Percentiles rank a stretch among this genome's conserved stretches.
Evolutionary conservation across 169 alveolate species (phyloP).

Genomic region (Cryptosporidium andersoni): DNA sequence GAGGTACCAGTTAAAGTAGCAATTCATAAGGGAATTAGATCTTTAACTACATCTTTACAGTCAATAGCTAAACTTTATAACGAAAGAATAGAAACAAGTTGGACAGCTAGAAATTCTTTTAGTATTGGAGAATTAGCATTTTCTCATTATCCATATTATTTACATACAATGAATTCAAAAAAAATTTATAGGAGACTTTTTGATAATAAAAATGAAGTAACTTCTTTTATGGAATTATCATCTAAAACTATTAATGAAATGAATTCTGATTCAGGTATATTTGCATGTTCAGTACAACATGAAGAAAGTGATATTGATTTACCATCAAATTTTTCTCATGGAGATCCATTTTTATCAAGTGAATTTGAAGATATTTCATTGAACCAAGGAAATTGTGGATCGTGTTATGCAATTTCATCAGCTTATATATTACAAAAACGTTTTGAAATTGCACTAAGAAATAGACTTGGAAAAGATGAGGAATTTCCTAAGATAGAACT

Average conservation of each 20-base stretch:
- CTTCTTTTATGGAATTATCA: slow-evolving; percentile 43
- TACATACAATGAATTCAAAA: slow-evolving; percentile 13
- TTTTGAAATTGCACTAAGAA: slow-evolving; percentile 80
- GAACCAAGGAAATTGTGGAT: slow-evolving; percentile 92
- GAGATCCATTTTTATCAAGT: slow-evolving; percentile 79
- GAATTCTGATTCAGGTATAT: background rate
- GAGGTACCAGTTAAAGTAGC: slow-evolving; percentile 41
- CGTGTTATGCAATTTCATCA: slow-evolving; percentile 92
- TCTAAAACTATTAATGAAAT: background rate
- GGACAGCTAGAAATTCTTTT: slow-evolving; percentile 62
- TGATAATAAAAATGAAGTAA: background rate
- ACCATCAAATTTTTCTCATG: slow-evolving; percentile 79
- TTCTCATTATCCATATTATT: slow-evolving; percentile 63
- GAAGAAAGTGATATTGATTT: slow-evolving; percentile 11
- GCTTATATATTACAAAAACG: slow-evolving; percentile 85
- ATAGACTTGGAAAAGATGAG: slow-evolving; percentile 73
- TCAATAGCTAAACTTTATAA: slow-evolving; percentile 34
- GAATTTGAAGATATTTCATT: slow-evolving; percentile 24
- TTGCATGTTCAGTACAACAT: slow-evolving; percentile 38
- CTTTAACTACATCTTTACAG: slow-evolving; percentile 38
- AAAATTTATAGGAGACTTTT: slow-evolving; percentile 11
- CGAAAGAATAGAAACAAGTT: slow-evolving; percentile 8
- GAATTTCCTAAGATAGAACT: slow-evolving; percentile 71
- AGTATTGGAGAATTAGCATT: slow-evolving; percentile 52
- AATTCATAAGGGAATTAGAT: slow-evolving; percentile 17